These are phyloP conservation scores for Ganoderma leucocontextum DNA, from an alignment of 1,284 basidiomycete genomes.

Conservation along the genomic window DNA sequence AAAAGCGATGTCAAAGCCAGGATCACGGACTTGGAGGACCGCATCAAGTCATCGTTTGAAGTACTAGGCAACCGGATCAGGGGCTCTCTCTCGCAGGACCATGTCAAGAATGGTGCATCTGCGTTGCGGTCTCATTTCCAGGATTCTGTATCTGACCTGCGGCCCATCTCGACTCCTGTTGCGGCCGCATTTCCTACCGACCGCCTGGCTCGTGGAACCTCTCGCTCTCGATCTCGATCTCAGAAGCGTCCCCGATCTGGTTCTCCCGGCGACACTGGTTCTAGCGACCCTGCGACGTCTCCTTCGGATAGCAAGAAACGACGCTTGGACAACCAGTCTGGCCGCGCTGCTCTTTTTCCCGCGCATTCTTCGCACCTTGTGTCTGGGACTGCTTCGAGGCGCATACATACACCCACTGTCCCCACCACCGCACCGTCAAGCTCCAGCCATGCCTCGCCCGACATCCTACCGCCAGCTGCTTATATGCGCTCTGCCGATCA, in stretches of 20 bases:
- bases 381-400: not conserved
- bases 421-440: not conserved
- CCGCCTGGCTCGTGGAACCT: not conserved
- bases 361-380: not conserved
- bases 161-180: not conserved
- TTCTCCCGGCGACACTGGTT: not conserved
- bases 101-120: no score
- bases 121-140: slow-evolving; percentile 45
- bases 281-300: not conserved
- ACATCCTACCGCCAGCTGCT: not conserved
- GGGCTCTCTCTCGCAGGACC: not conserved
- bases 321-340: slow-evolving; percentile 12
- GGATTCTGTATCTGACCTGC: slow-evolving; percentile 43
- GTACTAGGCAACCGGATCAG: not conserved
- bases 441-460: not conserved
- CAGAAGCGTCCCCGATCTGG: not conserved
- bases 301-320: slow-evolving; percentile 25
- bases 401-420: not conserved
- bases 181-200: not conserved
- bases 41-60: not conserved
- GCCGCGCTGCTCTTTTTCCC: not conserved
- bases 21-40: not conserved
- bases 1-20: not conserved
- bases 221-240: slow-evolving; percentile 1
- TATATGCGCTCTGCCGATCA: not conserved